Base-by-base conservation (phyloP, 2,329 filamentous ascomycete species). In the Dactylellina haptotyla region DNA sequence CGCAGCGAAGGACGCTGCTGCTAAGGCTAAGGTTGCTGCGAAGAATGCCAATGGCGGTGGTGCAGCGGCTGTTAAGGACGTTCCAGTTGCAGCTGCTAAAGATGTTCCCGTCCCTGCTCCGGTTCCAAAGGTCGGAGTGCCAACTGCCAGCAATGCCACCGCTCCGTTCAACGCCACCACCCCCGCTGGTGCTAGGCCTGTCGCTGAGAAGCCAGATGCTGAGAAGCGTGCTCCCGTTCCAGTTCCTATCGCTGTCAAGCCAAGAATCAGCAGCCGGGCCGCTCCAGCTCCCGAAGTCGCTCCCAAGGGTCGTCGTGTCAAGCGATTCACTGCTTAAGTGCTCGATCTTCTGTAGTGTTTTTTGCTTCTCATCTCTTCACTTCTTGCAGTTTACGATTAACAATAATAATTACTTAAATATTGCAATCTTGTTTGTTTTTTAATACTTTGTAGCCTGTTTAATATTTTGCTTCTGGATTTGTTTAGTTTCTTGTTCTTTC, bases 321-420 rank as follows among this genome's bases (percentile, higher is more conserved):
- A 43, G 34, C n/a, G 32, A 39, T 57, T 57, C 34, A 41, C 10
- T 16, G 53, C 53, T 28, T 57, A 39, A 54, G 25, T 20, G n/a
- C n/a, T n/a, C n/a, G 12, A 9, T 14, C 28, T 32, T 12, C 12
- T 12, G 32, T 30, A 25, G 16, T 39, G 8, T 23, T 18, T 16
- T 16, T 20, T 53, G 16, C 28, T 54, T n/a, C 3, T 23, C 16
- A 20, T 45, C n/a, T 45, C 20, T 12, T 20, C 16, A n/a, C n/a
- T n/a, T n/a, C n/a, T n/a, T n/a, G n/a, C n/a, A n/a, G n/a, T n/a
- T n/a, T n/a, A n/a, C n/a, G n/a, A n/a, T n/a, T n/a, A n/a, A n/a
- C n/a, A n/a, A n/a, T n/a, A n/a, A n/a, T n/a, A n/a, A n/a, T n/a
- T n/a, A n/a, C n/a, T n/a, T n/a, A n/a, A n/a, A n/a, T n/a, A n/a